Percentiles rank a stretch among this genome's conserved stretches.
Conservation (phyloP, 2,329 filamentous ascomycete genomes). For the Dothiorella sarmentorum region DNA sequence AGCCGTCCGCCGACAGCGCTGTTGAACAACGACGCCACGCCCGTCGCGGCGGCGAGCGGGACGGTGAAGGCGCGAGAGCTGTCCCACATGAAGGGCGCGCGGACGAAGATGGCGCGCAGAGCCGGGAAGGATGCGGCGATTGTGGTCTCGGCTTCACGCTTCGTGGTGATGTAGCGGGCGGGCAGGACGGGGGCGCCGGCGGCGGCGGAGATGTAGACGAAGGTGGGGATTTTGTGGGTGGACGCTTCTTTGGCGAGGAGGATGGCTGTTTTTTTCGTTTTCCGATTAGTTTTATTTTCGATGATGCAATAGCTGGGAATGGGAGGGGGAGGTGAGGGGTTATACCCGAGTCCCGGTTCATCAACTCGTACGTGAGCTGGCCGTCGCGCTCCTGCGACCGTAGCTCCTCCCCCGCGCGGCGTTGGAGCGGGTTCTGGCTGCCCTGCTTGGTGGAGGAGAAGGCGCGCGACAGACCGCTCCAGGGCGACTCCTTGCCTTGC, state of each 20-base stretch:
- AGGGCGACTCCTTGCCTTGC: slow-evolving; percentile 76
- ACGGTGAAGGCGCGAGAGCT: slow-evolving; percentile 75
- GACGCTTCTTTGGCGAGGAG: slow-evolving; percentile 75
- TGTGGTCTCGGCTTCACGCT: slow-evolving; percentile 80
- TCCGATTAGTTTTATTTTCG: not conserved
- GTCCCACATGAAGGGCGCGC: slow-evolving; percentile 89
- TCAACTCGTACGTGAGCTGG: slow-evolving; percentile 90
- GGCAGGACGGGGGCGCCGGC: slow-evolving; percentile 83
- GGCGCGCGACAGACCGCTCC: slow-evolving; percentile 72
- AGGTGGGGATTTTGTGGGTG: slow-evolving; percentile 61
- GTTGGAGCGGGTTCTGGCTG: slow-evolving; percentile 67
- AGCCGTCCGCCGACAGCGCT: slow-evolving; percentile 71
- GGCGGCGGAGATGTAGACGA: slow-evolving; percentile 86
- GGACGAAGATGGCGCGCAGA: slow-evolving; percentile 77
- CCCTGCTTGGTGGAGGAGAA: slow-evolving; percentile 65
- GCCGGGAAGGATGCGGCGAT: slow-evolving; percentile 69
- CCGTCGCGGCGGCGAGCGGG: slow-evolving; percentile 75
- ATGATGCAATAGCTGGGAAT: not conserved
- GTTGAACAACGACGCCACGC: slow-evolving; percentile 74
- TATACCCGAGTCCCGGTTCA: slow-evolving; percentile 79
- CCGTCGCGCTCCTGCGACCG: slow-evolving; percentile 64
- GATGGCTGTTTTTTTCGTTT: slow-evolving; percentile 53
- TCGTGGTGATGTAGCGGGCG: slow-evolving; percentile 81
- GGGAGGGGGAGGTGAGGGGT: not conserved
- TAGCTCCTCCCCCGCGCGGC: slow-evolving; percentile 55